phyloP scores from a whole-genome alignment of 2,329 filamentous ascomycete genomes.

The Ceratocystiopsis brevicomis region DNA sequence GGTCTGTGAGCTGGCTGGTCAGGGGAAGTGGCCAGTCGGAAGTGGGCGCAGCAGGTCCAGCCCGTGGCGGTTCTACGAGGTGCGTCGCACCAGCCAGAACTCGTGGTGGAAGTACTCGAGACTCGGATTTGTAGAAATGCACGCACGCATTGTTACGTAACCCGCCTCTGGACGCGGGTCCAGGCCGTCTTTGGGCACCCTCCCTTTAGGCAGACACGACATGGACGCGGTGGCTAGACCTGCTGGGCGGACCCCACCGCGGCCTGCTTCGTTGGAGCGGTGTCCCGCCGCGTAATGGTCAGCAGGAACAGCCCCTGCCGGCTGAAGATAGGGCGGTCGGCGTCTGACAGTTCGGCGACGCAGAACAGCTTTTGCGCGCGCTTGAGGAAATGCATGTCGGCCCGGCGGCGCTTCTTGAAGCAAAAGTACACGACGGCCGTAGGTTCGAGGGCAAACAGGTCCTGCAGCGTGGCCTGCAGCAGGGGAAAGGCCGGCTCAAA shows the following conservation, averaged over 20 bases:
- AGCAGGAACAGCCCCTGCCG: slow-evolving; percentile 43
- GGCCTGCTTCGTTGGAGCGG: neutral
- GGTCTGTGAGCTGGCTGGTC: neutral
- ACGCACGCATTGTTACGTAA: too few relatives aligned
- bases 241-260: too few relatives aligned
- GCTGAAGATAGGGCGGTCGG: slow-evolving; percentile 37
- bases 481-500: slow-evolving; percentile 91
- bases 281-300: slow-evolving; percentile 27
- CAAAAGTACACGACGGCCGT: slow-evolving; percentile 52
- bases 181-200: too few relatives aligned
- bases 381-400: slow-evolving; percentile 58
- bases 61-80: too few relatives aligned
- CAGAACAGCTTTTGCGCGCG: slow-evolving; percentile 47
- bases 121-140: too few relatives aligned
- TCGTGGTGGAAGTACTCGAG: too few relatives aligned
- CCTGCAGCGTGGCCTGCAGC: slow-evolving; percentile 57
- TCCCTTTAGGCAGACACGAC: too few relatives aligned
- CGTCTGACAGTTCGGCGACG: slow-evolving; percentile 42
- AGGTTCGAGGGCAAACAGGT: slow-evolving; percentile 49
- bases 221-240: too few relatives aligned
- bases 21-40: too few relatives aligned
- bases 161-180: too few relatives aligned
- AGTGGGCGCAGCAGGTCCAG: too few relatives aligned
- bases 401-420: slow-evolving; percentile 81
- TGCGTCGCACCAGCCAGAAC: too few relatives aligned